Evolutionary conservation across 2,329 filamentous ascomycete genomes (phyloP), one percentile per base, ranked within the genome.

Genomic region (Fusarium neocosmosporiellum): DNA sequence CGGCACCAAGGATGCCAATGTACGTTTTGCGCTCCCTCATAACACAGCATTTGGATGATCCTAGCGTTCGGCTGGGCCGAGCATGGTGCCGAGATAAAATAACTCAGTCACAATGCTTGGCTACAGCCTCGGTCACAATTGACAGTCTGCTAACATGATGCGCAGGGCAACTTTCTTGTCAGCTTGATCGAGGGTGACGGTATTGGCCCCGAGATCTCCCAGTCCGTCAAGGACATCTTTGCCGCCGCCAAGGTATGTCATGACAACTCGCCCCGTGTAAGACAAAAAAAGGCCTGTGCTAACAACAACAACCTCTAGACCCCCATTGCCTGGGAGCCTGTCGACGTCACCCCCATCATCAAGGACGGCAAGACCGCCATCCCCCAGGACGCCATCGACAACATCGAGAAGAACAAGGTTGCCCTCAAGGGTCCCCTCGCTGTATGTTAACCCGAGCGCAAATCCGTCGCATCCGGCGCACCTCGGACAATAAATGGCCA

Each of bases 221-320:
- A 98, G 86, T 97, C 96, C 59, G 95, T 99, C 81, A 99, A 98
- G 91, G 94, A 98, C 84, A 99, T 99, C 86, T 99, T 98, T 87
- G 89, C 91, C 80, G 96, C 96, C 79, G 96, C 96, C 80, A 94
- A 97, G 84, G 96, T 97, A 87, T 72, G 87, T 83, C 70, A 69
- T 69, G 66, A 65, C 60, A 67, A 48, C 71, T 73, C 63, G 22
- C 33, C 46, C 60, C 39, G 46, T 53, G 55, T 33, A 62, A 60
- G 50, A 55, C 55, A 16, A 55, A n/a, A 55, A n/a, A 31, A 20
- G 29, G 41, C 6, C 59, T 20, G 46, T 65, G 64, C 78, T 82
- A 75, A 82, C 74, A n/a, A 13, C 24, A 50, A 70, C 61, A 60
- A 24, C 68, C 29, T 39, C 18, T 6, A 96, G 94, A 90, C 93